These are phyloP conservation scores for Torulaspora delbrueckii DNA, from an alignment of 805 yeast genomes.

Conservation along the genomic window DNA sequence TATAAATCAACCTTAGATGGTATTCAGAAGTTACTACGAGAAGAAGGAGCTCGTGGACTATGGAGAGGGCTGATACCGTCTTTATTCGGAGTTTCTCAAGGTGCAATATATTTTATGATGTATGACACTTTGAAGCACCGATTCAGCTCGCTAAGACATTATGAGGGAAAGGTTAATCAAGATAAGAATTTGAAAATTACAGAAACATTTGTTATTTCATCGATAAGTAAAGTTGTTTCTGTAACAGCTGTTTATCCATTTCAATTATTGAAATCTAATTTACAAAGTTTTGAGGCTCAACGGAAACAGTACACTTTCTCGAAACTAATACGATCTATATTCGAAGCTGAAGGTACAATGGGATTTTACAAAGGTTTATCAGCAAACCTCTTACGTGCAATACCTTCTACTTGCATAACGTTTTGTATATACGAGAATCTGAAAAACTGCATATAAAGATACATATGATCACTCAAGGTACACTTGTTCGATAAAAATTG, in stretches of 20 bases:
- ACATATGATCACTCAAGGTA: neutral
- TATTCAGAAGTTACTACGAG: constrained; percentile 39
- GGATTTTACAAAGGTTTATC: constrained; percentile 83
- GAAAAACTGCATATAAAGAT: constrained; percentile 27
- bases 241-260: constrained; percentile 72
- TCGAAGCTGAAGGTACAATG: constrained; percentile 46
- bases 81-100: constrained; percentile 78
- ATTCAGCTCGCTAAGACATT: constrained; percentile 20
- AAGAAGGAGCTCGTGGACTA: constrained; percentile 58
- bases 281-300: constrained; percentile 49
- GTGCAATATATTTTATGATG: constrained; percentile 79
- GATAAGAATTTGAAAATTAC: constrained; percentile 38
- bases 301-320: constrained; percentile 24
- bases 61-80: constrained; percentile 76
- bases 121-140: constrained; percentile 70
- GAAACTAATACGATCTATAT: constrained; percentile 39
- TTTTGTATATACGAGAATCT: constrained; percentile 76
- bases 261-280: constrained; percentile 72
- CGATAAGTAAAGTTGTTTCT: constrained; percentile 62
- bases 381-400: constrained; percentile 72
- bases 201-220: constrained; percentile 64
- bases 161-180: constrained; percentile 6
- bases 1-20: constrained; percentile 60
- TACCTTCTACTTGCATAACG: constrained; percentile 92
- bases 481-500: constrained; percentile 13